These are phyloP conservation scores for Populus pruinosa DNA, from an alignment of 345 rosid genomes.

Conservation along the genomic window DNA sequence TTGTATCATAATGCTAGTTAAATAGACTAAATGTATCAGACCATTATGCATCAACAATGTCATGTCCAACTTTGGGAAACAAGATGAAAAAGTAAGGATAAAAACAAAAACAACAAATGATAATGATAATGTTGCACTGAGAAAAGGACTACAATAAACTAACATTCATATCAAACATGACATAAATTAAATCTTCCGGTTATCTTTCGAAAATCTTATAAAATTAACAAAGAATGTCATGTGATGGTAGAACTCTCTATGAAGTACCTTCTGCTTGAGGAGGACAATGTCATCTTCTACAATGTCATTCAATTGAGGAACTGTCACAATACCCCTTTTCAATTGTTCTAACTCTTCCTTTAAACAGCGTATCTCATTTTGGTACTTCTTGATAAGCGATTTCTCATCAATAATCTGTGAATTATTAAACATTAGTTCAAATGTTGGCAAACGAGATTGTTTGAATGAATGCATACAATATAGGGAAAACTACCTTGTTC, in stretches of 20 bases:
- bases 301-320: conserved; percentile 61
- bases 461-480: conserved; percentile 1
- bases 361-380: conserved; percentile 80
- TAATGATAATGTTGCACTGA: background rate
- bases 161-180: conserved; percentile 1
- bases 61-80: background rate
- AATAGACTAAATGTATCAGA: conserved; percentile 1
- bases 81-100: background rate
- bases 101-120: background rate
- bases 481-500: conserved; percentile 61
- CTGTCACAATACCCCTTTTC: conserved; percentile 71
- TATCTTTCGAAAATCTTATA: background rate
- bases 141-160: background rate
- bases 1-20: background rate
- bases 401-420: conserved; percentile 95
- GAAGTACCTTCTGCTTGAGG: conserved; percentile 83
- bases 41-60: conserved; percentile 1
- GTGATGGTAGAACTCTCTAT: background rate
- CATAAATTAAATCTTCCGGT: conserved; percentile 7
- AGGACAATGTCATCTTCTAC: conserved; percentile 76
- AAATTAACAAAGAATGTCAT: background rate
- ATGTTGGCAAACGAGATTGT: background rate
- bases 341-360: conserved; percentile 93
- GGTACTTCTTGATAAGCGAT: conserved; percentile 95
- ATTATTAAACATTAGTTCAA: conserved; percentile 19